Base-by-base conservation (phyloP, 2,329 filamentous ascomycete species). In the Tympanopsis confertula region DNA sequence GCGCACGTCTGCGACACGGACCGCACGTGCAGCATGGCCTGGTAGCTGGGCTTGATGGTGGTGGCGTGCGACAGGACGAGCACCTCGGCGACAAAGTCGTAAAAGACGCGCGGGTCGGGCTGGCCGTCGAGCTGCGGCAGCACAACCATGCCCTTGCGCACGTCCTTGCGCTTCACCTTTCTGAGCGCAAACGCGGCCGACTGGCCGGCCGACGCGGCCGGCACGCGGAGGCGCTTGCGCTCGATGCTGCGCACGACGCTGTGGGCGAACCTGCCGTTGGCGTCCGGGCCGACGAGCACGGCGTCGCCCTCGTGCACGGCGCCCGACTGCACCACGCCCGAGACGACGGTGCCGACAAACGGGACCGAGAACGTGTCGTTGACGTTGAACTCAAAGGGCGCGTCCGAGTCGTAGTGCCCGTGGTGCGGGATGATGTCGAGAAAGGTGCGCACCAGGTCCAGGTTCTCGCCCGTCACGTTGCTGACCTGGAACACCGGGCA, bases 331-430 rank as follows among this genome's bases (percentile, higher is more conserved):
- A 96, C 80, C 22, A 98, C 88, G 0, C 91, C 91, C 24, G 86
- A 91, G 2, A 98, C 88, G 0, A 98, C 91, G 0, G 91, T 98
- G 12, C 91, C 91, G 1, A 94, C 87, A 57, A 94, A 94, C 2
- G 91, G 91, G 4, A 98, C 91, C 0, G 88, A 95, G 68, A 96
- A 98, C 0, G 86, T 96, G 55, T 98, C 91, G 53, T 96, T 98
- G 45, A 98, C 74, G 42, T 94, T 80, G 49, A 96, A 95, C 54
- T 96, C 91, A 46, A 96, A 93, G 0, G 88, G 81, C 0, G 85
- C 86, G 35, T 86, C 79, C 14, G 80, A 70, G 54, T 96, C 85
- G 56, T 96, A 96, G 43, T 89, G 84, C 36, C 89, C 89, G 48
- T 95, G 86, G 48, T 94, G 88, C 1, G 91, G 91, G 3, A 98